Evolutionary conservation across 345 rosid species (phyloP), one percentile per base, ranked within the genome.

Genomic region (Hibiscus tridactylites): DNA sequence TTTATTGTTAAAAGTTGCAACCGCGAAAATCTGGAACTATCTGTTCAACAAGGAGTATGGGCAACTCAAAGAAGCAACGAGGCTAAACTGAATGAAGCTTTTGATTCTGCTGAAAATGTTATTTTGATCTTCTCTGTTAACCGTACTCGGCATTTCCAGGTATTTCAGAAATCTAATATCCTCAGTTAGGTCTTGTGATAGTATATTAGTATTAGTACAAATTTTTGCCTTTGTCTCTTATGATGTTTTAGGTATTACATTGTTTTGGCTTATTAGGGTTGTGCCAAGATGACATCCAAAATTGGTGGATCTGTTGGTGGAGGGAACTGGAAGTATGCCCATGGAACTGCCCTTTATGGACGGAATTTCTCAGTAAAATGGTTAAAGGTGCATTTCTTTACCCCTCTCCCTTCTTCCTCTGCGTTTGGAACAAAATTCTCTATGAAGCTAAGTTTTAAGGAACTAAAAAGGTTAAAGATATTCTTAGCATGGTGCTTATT

Each of bases 41-140:
- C 98, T 76, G 99, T 90, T 60, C 99, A 92, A 80, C 99, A 92
- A 90, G 97, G 99, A 73, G 92, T 95, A 54, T 95, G 99, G 99
- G 99, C 99, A 72, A 95, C 99, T 68, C 98, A 95, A 83, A 86
- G 97, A 80, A 95, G 97, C 96, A 92, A 95, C 78, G 98, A 92
- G 84, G 84, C 98, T 57, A 95, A 95, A 89, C 79, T 95, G 65
- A 95, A 95, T 53, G 99, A 95, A 85, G 98, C 99, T 77, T 90
- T 92, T 73, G 99, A 95, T 79, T 78, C 88, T 71, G 88, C 85
- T 72, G 97, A 88, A 77, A 92, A 95, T 80, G 98, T 95, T 70
- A 89, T 95, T 78, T 79, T 95, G 73, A 87, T 95, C 68, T 95
- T 92, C 77, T 95, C 97, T 26, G 98, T 95, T 75, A 92, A 95